Conservation (phyloP, 2,329 filamentous ascomycete species). For the Fusarium miscanthi region DNA sequence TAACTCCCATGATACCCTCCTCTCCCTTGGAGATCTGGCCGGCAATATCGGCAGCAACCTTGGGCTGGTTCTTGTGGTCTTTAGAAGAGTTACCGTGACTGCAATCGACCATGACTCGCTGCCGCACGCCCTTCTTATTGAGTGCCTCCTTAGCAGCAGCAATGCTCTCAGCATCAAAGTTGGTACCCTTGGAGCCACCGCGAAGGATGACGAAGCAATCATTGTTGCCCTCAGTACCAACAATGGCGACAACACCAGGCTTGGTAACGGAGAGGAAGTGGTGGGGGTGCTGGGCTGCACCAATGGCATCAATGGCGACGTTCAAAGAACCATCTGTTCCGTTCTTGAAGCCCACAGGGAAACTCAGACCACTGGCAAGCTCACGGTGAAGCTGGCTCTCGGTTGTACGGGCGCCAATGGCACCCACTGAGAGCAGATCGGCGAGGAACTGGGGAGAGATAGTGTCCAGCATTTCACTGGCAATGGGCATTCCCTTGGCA, state of each 20-base stretch:
- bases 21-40: conserved; percentile 89
- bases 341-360: conserved; percentile 99
- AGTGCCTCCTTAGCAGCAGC: conserved; percentile 84
- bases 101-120: conserved; percentile 96
- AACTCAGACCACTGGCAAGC: conserved; percentile 90
- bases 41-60: conserved; percentile 84
- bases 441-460: conserved; percentile 97
- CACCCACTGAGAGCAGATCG: conserved; percentile 90
- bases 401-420: conserved; percentile 94
- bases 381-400: conserved; percentile 97
- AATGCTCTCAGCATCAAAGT: conserved; percentile 90
- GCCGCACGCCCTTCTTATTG: conserved; percentile 75
- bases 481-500: conserved; percentile 91
- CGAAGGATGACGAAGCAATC: conserved; percentile 97
- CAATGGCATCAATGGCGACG: conserved; percentile 95
- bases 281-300: conserved; percentile 89
- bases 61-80: conserved; percentile 97
- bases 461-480: conserved; percentile 97
- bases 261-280: conserved; percentile 98
- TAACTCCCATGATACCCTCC: conserved; percentile 91
- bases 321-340: conserved; percentile 91
- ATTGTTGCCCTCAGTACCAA: conserved; percentile 92
- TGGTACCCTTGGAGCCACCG: conserved; percentile 92
- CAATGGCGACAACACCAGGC: conserved; percentile 93
- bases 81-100: conserved; percentile 96